Base-by-base conservation (phyloP, 164 flowering plant species). In the Santalum album region DNA sequence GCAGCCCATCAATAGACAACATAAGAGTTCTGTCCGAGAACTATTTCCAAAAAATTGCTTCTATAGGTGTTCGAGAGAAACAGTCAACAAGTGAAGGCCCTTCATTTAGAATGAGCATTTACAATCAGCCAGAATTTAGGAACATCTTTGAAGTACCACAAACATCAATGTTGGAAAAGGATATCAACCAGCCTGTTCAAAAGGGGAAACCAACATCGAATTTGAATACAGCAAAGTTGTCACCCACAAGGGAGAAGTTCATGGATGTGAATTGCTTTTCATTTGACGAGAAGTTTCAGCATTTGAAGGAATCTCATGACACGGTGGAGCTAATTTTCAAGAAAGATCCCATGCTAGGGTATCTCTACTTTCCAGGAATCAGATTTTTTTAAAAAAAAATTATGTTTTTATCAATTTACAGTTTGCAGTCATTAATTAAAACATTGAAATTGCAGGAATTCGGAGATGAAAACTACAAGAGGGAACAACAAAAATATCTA, bases 21-120 rank as follows among this genome's bases (percentile, higher is more conserved):
- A 44, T 1, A 68, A n/a, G 71, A 65, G 78, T 70, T 24, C 64
- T 78, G 1, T 76, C 83, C 39, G 78, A 74, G 20, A 59, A 59
- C 49, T 74, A 78, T 61, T 45, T 72, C 11, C 72, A 34, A 6
- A 76, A 58, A 59, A 61, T 61, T 57, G 73, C 75, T 49, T 68
- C 77, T 14, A 63, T 78, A 15, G 82, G 71, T 50, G 49, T 39
- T 15, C 22, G 62, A 51, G 54, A 54, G 52, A 73, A 59, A 45
- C 53, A 60, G 16, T 46, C 40, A n/a, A 43, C 56, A 19, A 14
- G 17, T 22, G 58, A 44, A 29, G 32, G 54, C 12, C 44, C 19
- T 27, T 54, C 68, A 23, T 56, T 23, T 50, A 53, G 65, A 62
- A 44, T 46, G 60, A 47, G 20, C n/a, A 12, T 49, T 17, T 65